Evolutionary conservation across 169 alveolate species (phyloP), one percentile per base, ranked within the genome.

Genomic region (Cystoisospora suis): DNA sequence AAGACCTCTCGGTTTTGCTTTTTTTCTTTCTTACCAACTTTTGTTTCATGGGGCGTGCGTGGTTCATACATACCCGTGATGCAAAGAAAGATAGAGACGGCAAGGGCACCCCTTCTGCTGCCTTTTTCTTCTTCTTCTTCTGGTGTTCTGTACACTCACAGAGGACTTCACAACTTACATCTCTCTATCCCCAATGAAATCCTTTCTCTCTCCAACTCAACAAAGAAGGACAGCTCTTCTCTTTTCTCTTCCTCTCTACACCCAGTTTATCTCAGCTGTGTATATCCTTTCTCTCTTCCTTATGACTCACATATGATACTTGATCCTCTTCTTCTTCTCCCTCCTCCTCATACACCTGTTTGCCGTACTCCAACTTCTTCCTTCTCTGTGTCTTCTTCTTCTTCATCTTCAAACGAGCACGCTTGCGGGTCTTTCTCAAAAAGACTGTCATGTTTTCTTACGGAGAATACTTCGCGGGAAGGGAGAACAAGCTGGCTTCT

Each of bases 311-410:
- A 72, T 56, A 34, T 29, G 0, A 12, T 72, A 2, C 23, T 72
- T 17, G 83, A 72, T 72, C 83, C 83, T 9, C 83, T 72, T 5
- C 83, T 72, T 34, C 56, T 72, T 38, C 56, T 72, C 32, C 83
- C 83, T 12, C 83, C 83, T 7, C 83, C 53, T 32, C 83, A 72
- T 32, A 38, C 32, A 6, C 53, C 83, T 4, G 58, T 72, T 17
- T 4, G 6, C 7, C 83, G 1, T 38, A 6, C 53, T 27, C 56
- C 12, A 53, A 3, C 77, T 12, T 27, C 77, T 20, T 3, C 77
- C 7, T 15, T 44, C 1, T 36, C 5, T 20, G 42, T 44, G 42
- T 44, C 42, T 15, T n/a, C 20, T 36, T 4, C 42, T 20, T 49
- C 61, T n/a, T n/a, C n/a, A n/a, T n/a, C n/a, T n/a, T n/a, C n/a